Evolutionary conservation across 2,329 filamentous ascomycete species (phyloP), one percentile per base, ranked within the genome.

Genomic region (Fusarium palustre): DNA sequence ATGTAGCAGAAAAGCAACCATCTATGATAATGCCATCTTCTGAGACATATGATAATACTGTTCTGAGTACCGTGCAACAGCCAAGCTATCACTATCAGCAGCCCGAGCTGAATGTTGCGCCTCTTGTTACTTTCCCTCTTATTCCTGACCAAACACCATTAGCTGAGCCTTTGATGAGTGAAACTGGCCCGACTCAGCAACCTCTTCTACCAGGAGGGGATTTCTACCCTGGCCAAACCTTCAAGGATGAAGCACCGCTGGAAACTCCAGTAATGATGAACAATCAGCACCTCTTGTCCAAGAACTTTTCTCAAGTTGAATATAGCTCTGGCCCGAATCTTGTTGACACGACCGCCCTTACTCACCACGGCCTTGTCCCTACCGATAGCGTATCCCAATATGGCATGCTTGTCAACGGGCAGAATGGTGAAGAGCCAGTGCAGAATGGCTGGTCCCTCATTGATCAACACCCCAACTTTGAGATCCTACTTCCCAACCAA

Each of bases 401-500:
- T 28, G 48, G 59, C 8, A 36, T 72, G 36, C 38, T 71, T 9
- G 52, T 70, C 22, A 53, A 59, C 11, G 60, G 55, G 16, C 64
- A 66, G 28, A 42, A 69, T 3, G 53, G 67, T 11, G 62, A 62
- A 53, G 49, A 64, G 45, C 30, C 47, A 7, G 50, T 43, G 25
- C 50, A 68, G 25, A 62, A 65, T 33, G 63, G 56, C 16, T 75
- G 72, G 71, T 54, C 39, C 28, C 55, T 69, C 9, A 45, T 73
- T 22, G 71, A 70, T 11, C 76, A 76, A 33, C 69, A 74, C 31
- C 59, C 75, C 8, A 73, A 68, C 47, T 75, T 74, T 64, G 74
- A 79, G 55, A 73, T 76, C 33, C 50, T 76, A 7, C 53, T 75
- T 39, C 71, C 76, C 16, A 76, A 75, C 34, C 76, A 78, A 56